Evolutionary conservation across 345 rosid genomes (phyloP).

Genomic region (Xanthoceras sorbifolium): DNA sequence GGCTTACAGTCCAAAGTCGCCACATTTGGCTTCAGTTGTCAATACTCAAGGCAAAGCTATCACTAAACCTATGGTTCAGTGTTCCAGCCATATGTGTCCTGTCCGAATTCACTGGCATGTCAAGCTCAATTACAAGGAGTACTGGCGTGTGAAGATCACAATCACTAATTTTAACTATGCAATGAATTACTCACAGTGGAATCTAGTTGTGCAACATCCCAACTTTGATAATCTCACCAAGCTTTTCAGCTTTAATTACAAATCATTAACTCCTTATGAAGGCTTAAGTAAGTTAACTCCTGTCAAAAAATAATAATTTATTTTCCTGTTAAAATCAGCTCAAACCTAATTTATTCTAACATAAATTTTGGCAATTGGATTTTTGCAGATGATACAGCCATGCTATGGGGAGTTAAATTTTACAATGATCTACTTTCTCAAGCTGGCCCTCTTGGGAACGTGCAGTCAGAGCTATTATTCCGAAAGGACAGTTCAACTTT

Average conservation of each 20-base stretch:
- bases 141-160: conserved; percentile 92
- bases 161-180: conserved; percentile 81
- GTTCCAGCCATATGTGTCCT: conserved; percentile 92
- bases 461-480: conserved; percentile 85
- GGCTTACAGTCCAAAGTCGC: conserved; percentile 54
- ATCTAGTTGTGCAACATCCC: conserved; percentile 85
- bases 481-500: conserved; percentile 68
- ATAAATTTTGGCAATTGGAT: background rate
- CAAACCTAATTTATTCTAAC: background rate
- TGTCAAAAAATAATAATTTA: background rate
- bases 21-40: conserved; percentile 73
- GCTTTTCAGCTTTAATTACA: conserved; percentile 74
- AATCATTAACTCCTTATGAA: conserved; percentile 71
- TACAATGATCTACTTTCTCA: conserved; percentile 81
- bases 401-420: conserved; percentile 87
- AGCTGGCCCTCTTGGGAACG: conserved; percentile 84
- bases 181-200: conserved; percentile 84
- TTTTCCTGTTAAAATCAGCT: background rate
- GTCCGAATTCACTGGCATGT: conserved; percentile 88
- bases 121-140: conserved; percentile 83
- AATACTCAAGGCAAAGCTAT: conserved; percentile 39
- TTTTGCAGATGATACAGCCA: conserved; percentile 80
- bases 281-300: conserved; percentile 62
- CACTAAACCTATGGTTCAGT: conserved; percentile 58
- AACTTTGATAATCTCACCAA: conserved; percentile 76